Percentiles rank a stretch among this genome's conserved stretches.
These are phyloP conservation scores for Stromatinia cepivora DNA, from an alignment of 2,329 filamentous ascomycete species.

Conservation along the genomic window DNA sequence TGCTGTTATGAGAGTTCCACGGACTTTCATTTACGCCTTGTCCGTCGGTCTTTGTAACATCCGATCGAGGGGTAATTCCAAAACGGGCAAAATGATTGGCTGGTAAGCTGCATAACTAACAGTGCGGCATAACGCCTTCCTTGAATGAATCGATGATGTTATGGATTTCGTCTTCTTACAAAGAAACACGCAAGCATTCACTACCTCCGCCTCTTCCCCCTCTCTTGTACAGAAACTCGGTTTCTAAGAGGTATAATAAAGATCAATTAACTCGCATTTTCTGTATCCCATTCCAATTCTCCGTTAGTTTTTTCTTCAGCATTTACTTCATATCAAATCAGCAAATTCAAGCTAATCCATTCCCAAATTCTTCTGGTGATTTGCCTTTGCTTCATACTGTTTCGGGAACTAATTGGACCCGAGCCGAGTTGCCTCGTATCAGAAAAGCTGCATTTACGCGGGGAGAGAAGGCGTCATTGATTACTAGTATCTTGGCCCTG, in stretches of 20 bases:
- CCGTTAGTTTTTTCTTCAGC: background rate
- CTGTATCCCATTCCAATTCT: background rate
- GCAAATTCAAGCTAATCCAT: background rate
- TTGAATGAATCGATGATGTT: conserved; percentile 24
- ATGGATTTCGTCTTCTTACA: conserved; percentile 19
- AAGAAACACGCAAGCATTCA: conserved; percentile 26
- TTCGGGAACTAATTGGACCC: background rate
- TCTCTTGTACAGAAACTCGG: background rate
- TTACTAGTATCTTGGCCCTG: conserved; percentile 1
- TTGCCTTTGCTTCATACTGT: background rate
- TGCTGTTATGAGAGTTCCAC: background rate
- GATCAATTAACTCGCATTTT: background rate
- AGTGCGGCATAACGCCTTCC: conserved; percentile 1
- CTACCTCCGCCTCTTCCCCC: background rate
- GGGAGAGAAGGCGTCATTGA: conserved; percentile 19
- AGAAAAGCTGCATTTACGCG: background rate
- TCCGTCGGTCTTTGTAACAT: conserved; percentile 17
- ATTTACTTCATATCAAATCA: background rate
- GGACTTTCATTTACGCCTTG: conserved; percentile 3
- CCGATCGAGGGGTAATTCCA: conserved; percentile 30
- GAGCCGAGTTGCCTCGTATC: conserved; percentile 10
- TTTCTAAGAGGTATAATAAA: background rate
- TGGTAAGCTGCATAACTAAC: conserved; percentile 11
- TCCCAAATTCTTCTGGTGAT: background rate
- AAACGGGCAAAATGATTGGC: conserved; percentile 18